Base-by-base conservation (phyloP, 495 filamentous ascomycete species). In the Xylaria venustula region DNA sequence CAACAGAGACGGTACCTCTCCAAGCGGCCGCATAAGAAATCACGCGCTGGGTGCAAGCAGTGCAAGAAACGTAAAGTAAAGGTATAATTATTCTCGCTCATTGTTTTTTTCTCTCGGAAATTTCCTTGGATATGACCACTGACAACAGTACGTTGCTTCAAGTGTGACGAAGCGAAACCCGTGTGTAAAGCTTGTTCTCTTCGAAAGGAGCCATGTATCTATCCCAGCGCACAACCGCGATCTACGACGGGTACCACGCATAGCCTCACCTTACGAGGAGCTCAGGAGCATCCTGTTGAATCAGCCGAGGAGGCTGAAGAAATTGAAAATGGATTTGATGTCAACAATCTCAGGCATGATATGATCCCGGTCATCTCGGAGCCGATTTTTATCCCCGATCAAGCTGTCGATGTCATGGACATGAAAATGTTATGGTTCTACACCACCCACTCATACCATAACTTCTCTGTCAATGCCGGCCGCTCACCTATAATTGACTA, bases 21-120 rank as follows among this genome's bases (percentile, higher is more conserved):
- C 26, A 84, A 83, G 63, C 71, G 80, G 19, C 79, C 81, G 26
- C 81, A 83, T 58, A 78, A 71, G 55, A 84, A 84, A 64, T 80
- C 79, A 0, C 72, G 79, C 42, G 68, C 67, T n/a, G 81, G 81
- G n/a, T 76, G 73, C 44, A 62, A 64, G 19, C 73, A 74, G 23
- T 84, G 81, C 63, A 75, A 77, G 54, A 76, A 68, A 60, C 77
- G 77, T 64, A 82, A 82, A 66, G 68, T 77, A n/a, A 71, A 71
- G 67, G 62, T 70, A 50, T n/a, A n/a, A n/a, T n/a, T n/a, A n/a
- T n/a, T n/a, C n/a, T n/a, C n/a, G n/a, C n/a, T n/a, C n/a, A n/a
- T n/a, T 69, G 71, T 53, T 76, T 28, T 42, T 32, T 32, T 20
- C 7, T 20, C 7, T 20, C 41, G 6, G 15, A 20, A 2, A 41